Evolutionary conservation across 768 basidiomycete species (phyloP).

Genomic region (Naematelia aurantialba): DNA sequence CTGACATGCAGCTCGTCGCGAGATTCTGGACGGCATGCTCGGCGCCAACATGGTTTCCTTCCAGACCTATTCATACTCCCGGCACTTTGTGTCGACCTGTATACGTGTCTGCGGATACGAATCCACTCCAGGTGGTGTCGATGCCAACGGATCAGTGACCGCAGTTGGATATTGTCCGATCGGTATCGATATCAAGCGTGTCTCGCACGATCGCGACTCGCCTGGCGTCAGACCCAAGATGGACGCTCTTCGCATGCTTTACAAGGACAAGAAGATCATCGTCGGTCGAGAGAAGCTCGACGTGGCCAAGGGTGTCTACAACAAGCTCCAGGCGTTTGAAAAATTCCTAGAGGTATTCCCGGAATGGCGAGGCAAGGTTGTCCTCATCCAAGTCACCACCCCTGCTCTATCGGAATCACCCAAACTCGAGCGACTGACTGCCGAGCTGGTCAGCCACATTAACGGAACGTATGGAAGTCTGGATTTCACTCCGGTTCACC

Average conservation of each 20-base stretch:
- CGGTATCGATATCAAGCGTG: conserved; percentile 87
- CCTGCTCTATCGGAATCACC: conserved; percentile 88
- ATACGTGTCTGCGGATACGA: conserved; percentile 96
- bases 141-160: conserved; percentile 79
- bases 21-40: conserved; percentile 96
- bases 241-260: conserved; percentile 73
- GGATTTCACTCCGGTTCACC: conserved; percentile 95
- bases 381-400: conserved; percentile 77
- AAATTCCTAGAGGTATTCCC: conserved; percentile 90
- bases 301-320: conserved; percentile 94
- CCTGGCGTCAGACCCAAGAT: conserved; percentile 88
- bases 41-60: conserved; percentile 95
- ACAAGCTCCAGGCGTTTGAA: conserved; percentile 94
- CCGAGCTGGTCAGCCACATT: conserved; percentile 88
- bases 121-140: conserved; percentile 65
- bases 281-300: conserved; percentile 96
- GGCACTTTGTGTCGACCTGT: conserved; percentile 92
- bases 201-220: conserved; percentile 70
- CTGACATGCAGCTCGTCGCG: conserved; percentile 63
- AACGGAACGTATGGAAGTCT: conserved; percentile 92
- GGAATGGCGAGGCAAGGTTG: conserved; percentile 81
- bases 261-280: conserved; percentile 97
- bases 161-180: conserved; percentile 87
- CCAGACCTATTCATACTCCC: conserved; percentile 89
- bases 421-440: conserved; percentile 87